Evolutionary conservation across 148 eudicot species (phyloP).

Genomic region (Hydrangea macrophylla): DNA sequence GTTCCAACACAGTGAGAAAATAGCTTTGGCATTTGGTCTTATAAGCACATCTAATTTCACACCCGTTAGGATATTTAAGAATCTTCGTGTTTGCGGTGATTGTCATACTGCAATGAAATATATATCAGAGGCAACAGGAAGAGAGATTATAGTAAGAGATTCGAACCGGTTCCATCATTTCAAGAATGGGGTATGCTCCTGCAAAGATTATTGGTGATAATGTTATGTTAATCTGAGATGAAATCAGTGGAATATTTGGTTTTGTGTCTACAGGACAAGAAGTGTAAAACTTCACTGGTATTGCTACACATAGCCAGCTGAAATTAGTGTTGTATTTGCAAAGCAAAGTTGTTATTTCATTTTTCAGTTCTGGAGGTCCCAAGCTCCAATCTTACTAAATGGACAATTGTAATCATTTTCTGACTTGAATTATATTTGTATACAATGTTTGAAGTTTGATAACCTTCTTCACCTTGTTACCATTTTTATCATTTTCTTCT

Average conservation of each 20-base stretch:
- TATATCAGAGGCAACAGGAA: slow-evolving; percentile 41
- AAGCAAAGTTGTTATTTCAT: too few species aligned
- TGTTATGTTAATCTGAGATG: background rate
- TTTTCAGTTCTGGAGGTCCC: too few species aligned
- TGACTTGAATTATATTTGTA: too few species aligned
- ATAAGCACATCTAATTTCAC: slow-evolving; percentile 45
- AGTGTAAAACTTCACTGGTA: too few species aligned
- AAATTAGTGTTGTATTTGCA: too few species aligned
- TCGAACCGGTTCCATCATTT: slow-evolving; percentile 67
- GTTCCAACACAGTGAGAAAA: slow-evolving; percentile 69
- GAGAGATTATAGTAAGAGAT: slow-evolving; percentile 62
- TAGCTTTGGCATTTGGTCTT: slow-evolving; percentile 74
- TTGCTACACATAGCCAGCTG: too few species aligned
- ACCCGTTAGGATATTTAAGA: slow-evolving; percentile 57
- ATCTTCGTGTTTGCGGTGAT: slow-evolving; percentile 57
- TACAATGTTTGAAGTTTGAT: too few species aligned
- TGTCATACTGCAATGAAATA: slow-evolving; percentile 68
- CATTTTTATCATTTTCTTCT: too few species aligned
- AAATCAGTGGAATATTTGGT: background rate
- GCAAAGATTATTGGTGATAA: slow-evolving; percentile 61
- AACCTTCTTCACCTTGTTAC: too few species aligned
- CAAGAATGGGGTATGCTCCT: slow-evolving; percentile 51
- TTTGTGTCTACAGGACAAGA: too few species aligned
- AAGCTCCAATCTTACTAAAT: too few species aligned
- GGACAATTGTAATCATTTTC: too few species aligned